Evolutionary conservation across 768 basidiomycete species (phyloP).

Genomic region (Sporobolomyces phaffii): DNA sequence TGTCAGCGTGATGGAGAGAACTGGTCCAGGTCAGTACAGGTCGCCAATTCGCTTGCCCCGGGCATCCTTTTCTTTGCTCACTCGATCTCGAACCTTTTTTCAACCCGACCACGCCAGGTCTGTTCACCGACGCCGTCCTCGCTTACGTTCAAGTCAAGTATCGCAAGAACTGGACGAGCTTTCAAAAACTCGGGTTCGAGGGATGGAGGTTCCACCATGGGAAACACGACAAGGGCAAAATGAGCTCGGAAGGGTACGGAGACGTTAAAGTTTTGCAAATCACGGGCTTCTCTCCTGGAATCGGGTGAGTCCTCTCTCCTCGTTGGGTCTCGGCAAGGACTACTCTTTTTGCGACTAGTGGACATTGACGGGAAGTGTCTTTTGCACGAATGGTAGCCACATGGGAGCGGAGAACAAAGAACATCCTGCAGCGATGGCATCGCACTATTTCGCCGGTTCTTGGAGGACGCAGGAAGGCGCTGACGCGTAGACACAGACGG

Average conservation of each 20-base stretch:
- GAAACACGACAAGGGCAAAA: constrained; percentile 3
- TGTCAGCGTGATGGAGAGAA: constrained; percentile 50
- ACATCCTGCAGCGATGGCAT: constrained; percentile 43
- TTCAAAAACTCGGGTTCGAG: constrained; percentile 41
- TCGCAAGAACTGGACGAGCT: constrained; percentile 47
- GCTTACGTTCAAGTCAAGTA: constrained; percentile 47
- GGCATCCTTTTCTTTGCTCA: no score
- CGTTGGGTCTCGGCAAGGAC: no score
- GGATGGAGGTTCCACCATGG: constrained; percentile 26
- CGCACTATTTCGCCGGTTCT: constrained; percentile 39
- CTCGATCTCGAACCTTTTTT: background rate
- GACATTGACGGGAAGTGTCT: no score
- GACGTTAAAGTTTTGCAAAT: constrained; percentile 49
- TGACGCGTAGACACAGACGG: background rate
- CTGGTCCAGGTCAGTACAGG: constrained; percentile 45
- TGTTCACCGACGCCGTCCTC: constrained; percentile 47
- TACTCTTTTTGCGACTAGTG: no score
- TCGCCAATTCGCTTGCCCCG: no score
- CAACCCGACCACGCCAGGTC: no score
- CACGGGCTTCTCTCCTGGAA: constrained; percentile 46
- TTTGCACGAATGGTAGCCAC: no score
- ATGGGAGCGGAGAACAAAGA: constrained; percentile 39
- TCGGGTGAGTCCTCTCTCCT: constrained; percentile 32
- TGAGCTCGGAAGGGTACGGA: constrained; percentile 43
- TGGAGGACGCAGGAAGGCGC: constrained; percentile 39